Conservation (phyloP, 306 rosid genomes). For the Vicia villosa region DNA sequence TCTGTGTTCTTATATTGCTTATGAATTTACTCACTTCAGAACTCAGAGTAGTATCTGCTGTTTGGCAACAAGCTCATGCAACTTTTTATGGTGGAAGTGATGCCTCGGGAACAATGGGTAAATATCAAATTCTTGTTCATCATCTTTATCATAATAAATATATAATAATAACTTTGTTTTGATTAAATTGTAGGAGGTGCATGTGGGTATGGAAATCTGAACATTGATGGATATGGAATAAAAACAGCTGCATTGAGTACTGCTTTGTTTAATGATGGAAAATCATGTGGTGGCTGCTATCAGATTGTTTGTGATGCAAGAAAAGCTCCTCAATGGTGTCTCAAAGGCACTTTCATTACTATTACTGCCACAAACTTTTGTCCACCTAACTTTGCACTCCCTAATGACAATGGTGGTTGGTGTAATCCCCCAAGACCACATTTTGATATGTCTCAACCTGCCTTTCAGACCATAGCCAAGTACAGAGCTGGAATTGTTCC, state of each 20-base stretch:
- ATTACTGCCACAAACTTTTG: conserved; percentile 79
- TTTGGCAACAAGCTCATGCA: conserved; percentile 59
- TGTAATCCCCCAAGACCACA: conserved; percentile 72
- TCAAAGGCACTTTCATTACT: conserved; percentile 50
- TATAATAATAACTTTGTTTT: background rate
- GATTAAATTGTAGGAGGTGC: conserved; percentile 54
- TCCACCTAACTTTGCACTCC: conserved; percentile 61
- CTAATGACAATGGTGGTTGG: conserved; percentile 69
- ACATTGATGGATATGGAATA: conserved; percentile 61
- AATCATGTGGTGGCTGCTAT: conserved; percentile 72
- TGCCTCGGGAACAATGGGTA: conserved; percentile 75
- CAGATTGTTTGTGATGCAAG: conserved; percentile 55
- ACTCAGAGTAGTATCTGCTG: conserved; percentile 40
- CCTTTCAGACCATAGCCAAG: conserved; percentile 52
- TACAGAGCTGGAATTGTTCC: conserved; percentile 67
- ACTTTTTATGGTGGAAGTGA: conserved; percentile 76
- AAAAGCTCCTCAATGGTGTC: conserved; percentile 65
- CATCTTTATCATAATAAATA: background rate
- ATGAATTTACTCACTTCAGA: conserved; percentile 38
- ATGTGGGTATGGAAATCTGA: conserved; percentile 73
- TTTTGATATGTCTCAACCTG: conserved; percentile 74
- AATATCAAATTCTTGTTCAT: background rate
- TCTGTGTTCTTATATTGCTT: conserved; percentile 31
- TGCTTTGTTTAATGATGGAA: conserved; percentile 59
- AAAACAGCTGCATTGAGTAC: conserved; percentile 74